Evolutionary conservation across 2,329 filamentous ascomycete species (phyloP).

Genomic region (Aureobasidium sp.): DNA sequence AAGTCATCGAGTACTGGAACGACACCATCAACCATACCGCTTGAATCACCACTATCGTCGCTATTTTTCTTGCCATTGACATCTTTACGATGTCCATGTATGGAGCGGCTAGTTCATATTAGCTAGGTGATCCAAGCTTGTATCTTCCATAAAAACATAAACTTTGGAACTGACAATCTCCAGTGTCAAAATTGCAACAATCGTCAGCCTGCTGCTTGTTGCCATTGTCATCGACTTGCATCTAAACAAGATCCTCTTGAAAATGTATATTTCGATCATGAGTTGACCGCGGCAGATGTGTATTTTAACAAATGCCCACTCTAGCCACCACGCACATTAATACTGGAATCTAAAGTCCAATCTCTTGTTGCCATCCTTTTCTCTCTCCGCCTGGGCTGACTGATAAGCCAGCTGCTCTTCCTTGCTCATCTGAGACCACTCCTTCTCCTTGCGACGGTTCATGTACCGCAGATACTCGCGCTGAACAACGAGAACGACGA

Average conservation of each 20-base stretch:
- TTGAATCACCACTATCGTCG: conserved; percentile 46
- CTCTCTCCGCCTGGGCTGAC: conserved; percentile 26
- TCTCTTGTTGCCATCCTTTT: conserved; percentile 12
- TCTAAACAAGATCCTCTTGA: conserved; percentile 46
- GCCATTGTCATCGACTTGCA: conserved; percentile 52
- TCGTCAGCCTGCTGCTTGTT: conserved; percentile 33
- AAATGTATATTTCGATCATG: too few relatives aligned
- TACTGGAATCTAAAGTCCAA: conserved; percentile 13
- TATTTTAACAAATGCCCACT: not conserved
- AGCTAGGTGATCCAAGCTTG: conserved; percentile 16
- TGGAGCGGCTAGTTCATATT: conserved; percentile 47
- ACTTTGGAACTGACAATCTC: conserved; percentile 17
- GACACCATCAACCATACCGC: too few relatives aligned
- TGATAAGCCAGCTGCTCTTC: conserved; percentile 42
- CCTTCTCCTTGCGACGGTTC: conserved; percentile 42
- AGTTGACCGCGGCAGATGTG: not conserved
- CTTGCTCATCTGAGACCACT: conserved; percentile 39
- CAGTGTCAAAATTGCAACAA: conserved; percentile 42
- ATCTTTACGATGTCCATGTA: conserved; percentile 46
- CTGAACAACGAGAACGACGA: conserved; percentile 43
- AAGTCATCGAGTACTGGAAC: not conserved
- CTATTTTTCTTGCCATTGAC: conserved; percentile 55
- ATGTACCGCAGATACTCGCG: conserved; percentile 36
- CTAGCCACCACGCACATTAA: not conserved
- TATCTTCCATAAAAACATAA: too few relatives aligned